Percentiles rank a stretch among this genome's conserved stretches.
These are phyloP conservation scores for Canna indica DNA, from an alignment of 176 grass and related monocot species.

Conservation along the genomic window DNA sequence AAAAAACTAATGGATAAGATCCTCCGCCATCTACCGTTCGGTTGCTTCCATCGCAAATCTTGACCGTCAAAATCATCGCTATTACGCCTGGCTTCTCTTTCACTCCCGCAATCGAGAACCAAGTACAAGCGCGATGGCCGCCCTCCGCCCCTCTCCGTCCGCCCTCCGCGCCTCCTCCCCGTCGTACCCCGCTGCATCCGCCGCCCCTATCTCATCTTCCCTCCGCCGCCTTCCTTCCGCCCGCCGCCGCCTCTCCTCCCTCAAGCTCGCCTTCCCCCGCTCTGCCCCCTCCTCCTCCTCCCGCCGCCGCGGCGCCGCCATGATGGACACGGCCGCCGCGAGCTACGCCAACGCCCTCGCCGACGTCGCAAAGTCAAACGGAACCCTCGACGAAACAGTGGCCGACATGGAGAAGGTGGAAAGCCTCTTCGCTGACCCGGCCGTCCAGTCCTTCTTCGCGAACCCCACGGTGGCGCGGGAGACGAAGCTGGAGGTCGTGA, in stretches of 20 bases:
- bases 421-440: conserved; percentile 47
- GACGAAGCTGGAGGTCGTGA: conserved; percentile 48
- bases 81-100: neutral
- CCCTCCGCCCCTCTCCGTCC: conserved; percentile 20
- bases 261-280: conserved; percentile 27
- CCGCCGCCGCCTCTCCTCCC: conserved; percentile 26
- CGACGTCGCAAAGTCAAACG: conserved; percentile 42
- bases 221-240: conserved; percentile 15
- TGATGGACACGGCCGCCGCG: conserved; percentile 18
- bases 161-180: conserved; percentile 19
- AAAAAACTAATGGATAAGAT: neutral
- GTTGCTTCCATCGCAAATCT: neutral
- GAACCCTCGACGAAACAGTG: conserved; percentile 47
- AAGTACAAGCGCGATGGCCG: neutral
- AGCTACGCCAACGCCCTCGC: conserved; percentile 41
- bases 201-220: conserved; percentile 35
- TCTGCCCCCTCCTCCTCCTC: conserved; percentile 7
- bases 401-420: conserved; percentile 70
- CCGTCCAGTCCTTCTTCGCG: conserved; percentile 64
- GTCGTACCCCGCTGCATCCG: conserved; percentile 29
- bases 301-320: conserved; percentile 17
- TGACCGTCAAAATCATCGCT: neutral
- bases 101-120: no score
- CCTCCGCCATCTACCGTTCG: neutral
- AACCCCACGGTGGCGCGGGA: conserved; percentile 56